Conservation (phyloP, 257 asterid species). For the Agastache rugosa region DNA sequence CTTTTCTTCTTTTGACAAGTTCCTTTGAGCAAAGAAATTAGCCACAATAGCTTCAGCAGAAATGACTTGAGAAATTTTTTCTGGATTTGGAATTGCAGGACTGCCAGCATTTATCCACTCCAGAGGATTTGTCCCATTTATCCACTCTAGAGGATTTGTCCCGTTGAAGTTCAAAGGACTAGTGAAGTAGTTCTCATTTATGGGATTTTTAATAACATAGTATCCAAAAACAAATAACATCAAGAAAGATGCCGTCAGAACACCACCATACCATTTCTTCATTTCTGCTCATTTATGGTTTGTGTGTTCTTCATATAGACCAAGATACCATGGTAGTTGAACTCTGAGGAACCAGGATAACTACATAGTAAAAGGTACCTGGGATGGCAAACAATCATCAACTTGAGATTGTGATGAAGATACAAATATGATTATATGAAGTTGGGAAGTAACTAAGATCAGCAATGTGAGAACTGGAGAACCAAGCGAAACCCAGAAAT, state of each 20-base stretch:
- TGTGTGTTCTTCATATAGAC: slow-evolving; percentile 36
- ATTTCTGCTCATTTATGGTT: slow-evolving; percentile 58
- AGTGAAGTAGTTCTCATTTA: slow-evolving; percentile 57
- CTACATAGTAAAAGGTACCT: slow-evolving; percentile 39
- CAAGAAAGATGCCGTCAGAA: slow-evolving; percentile 63
- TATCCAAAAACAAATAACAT: slow-evolving; percentile 73
- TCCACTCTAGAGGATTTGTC: slow-evolving; percentile 94
- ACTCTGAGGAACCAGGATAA: slow-evolving; percentile 31
- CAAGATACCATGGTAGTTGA: slow-evolving; percentile 34
- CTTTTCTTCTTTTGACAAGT: slow-evolving; percentile 63
- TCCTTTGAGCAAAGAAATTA: slow-evolving; percentile 57
- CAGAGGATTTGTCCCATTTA: slow-evolving; percentile 79
- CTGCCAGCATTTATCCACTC: slow-evolving; percentile 71
- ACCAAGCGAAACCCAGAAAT: not conserved
- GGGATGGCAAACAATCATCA: slow-evolving; percentile 37
- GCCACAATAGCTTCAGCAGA: slow-evolving; percentile 56
- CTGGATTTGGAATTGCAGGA: slow-evolving; percentile 59
- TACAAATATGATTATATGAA: not conserved
- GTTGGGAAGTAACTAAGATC: not conserved
- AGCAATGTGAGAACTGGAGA: slow-evolving; percentile 10
- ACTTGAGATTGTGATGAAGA: not conserved
- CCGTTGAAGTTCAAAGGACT: slow-evolving; percentile 55
- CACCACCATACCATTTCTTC: slow-evolving; percentile 89
- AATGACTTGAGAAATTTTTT: slow-evolving; percentile 57
- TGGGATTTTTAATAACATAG: slow-evolving; percentile 61